Evolutionary conservation across 2,329 filamentous ascomycete genomes (phyloP).

Genomic region (Aspergillus novofumigatus): DNA sequence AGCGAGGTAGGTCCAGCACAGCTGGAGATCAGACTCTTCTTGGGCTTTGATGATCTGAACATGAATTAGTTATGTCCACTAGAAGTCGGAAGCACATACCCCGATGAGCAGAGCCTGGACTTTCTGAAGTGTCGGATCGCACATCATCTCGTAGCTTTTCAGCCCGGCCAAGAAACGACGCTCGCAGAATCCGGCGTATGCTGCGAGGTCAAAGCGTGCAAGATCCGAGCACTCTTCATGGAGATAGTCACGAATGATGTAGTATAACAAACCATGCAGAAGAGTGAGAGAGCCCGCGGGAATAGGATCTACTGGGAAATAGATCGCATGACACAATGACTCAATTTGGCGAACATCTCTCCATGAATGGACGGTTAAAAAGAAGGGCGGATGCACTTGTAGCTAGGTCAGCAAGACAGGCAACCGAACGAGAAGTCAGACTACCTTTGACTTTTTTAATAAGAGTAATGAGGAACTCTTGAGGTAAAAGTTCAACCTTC

Average conservation of each 20-base stretch:
- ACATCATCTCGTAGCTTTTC: slow-evolving; percentile 16
- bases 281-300: slow-evolving; percentile 18
- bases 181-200: slow-evolving; percentile 14
- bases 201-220: slow-evolving; percentile 11
- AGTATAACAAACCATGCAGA: slow-evolving; percentile 21
- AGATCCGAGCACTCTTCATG: slow-evolving; percentile 18
- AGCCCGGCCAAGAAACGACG: slow-evolving; percentile 12
- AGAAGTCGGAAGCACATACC: slow-evolving; percentile 3
- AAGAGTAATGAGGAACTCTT: slow-evolving; percentile 16
- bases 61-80: not conserved
- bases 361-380: slow-evolving; percentile 24
- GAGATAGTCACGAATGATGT: slow-evolving; percentile 23
- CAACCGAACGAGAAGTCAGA: not conserved
- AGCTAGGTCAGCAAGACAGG: not conserved
- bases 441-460: slow-evolving; percentile 20
- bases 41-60: slow-evolving; percentile 22
- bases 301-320: slow-evolving; percentile 19
- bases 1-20: slow-evolving; percentile 23
- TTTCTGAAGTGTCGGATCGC: slow-evolving; percentile 20
- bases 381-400: slow-evolving; percentile 22
- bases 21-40: slow-evolving; percentile 23
- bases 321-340: slow-evolving; percentile 19
- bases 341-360: slow-evolving; percentile 17
- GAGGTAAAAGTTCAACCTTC: slow-evolving; percentile 13
- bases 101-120: slow-evolving; percentile 20